Evolutionary conservation across 345 rosid genomes (phyloP).

Genomic region (Linum lewisii): DNA sequence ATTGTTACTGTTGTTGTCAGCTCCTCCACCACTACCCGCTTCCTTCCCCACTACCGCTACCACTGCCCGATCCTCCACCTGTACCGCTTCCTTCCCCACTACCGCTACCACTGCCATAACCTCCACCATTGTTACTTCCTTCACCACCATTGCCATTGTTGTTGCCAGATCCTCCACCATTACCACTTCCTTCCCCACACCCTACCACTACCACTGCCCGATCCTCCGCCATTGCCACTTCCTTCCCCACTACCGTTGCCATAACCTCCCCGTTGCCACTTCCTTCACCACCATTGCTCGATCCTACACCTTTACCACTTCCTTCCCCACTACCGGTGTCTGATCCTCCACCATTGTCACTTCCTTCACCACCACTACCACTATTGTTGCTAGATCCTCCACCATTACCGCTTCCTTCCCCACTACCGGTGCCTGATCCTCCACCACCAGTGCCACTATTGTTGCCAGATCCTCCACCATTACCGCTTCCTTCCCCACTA

Average conservation of each 20-base stretch:
- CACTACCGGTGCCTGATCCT: too few relatives aligned
- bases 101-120: not conserved
- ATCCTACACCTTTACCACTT: not conserved
- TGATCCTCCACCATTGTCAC: not conserved
- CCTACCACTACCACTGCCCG: not conserved
- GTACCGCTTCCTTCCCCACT: conserved; percentile 7
- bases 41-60: conserved; percentile 8
- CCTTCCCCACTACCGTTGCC: conserved; percentile 22
- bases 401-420: not conserved
- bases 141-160: not conserved
- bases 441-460: too few relatives aligned
- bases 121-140: not conserved
- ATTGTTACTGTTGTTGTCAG: not conserved
- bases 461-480: too few relatives aligned
- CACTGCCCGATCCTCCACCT: conserved; percentile 15
- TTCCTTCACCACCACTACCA: not conserved
- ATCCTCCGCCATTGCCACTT: too few relatives aligned
- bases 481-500: too few relatives aligned
- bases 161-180: conserved; percentile 4
- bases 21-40: not conserved
- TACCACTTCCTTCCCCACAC: not conserved
- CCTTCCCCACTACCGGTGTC: conserved; percentile 5
- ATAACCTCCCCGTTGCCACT: conserved; percentile 18
- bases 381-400: not conserved
- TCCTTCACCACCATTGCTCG: conserved; percentile 16